phyloP scores from a whole-genome alignment of 169 alveolate species.

The Plasmodium coatneyi region DNA sequence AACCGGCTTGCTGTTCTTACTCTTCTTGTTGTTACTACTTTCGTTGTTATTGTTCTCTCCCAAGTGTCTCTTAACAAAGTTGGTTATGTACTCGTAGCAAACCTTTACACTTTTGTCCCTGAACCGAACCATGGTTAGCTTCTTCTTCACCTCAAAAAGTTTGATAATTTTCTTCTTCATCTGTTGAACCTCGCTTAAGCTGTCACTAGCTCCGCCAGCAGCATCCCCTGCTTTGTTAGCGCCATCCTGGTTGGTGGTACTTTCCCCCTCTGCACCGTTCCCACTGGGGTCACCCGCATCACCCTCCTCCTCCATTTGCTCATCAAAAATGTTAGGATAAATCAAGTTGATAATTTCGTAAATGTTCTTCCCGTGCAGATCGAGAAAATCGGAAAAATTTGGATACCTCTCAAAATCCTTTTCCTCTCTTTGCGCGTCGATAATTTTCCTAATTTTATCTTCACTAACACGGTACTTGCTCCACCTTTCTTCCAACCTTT shows the following conservation, averaged over 20 bases:
- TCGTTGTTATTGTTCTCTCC: background rate
- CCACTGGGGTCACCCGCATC: background rate
- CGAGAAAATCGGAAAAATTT: constrained; percentile 77
- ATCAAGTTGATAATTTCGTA: constrained; percentile 84
- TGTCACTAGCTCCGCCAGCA: background rate
- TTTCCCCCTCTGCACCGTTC: background rate
- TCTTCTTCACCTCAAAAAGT: constrained; percentile 22
- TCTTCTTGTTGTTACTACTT: background rate
- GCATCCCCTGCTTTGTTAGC: background rate
- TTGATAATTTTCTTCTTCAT: constrained; percentile 16
- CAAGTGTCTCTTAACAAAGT: constrained; percentile 25
- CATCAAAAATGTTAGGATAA: constrained; percentile 53
- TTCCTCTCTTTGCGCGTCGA: constrained; percentile 74
- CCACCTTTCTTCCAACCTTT: constrained; percentile 63
- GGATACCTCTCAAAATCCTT: constrained; percentile 72
- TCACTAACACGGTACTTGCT: constrained; percentile 24
- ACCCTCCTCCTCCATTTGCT: background rate
- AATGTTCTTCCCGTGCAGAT: constrained; percentile 79
- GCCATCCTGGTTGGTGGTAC: background rate
- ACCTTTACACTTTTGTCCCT: constrained; percentile 39
- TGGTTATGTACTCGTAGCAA: constrained; percentile 13
- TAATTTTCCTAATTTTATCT: constrained; percentile 69
- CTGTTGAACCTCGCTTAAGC: background rate
- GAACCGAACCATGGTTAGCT: constrained; percentile 22
- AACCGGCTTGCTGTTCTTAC: background rate